Percentiles rank a stretch among this genome's conserved stretches.
Conservation (phyloP, 805 yeast species). For the Hanseniaspora occidentalis region DNA sequence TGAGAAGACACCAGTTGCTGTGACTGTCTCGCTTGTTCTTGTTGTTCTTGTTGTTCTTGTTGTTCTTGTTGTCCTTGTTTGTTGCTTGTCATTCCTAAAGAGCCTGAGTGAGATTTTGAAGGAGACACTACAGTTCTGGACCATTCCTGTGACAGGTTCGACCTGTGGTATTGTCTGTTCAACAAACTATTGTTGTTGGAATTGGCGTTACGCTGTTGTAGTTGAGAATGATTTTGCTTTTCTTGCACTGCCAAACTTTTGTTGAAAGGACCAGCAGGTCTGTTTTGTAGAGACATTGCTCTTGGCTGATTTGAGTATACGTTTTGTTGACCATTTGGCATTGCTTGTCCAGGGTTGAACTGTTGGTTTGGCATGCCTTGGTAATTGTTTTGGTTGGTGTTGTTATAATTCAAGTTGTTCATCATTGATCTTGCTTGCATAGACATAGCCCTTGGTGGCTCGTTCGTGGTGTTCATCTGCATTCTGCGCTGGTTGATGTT, state of each 20-base stretch:
- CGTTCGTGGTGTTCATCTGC: constrained; percentile 6
- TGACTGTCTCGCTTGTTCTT: no score
- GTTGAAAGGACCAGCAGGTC: not conserved
- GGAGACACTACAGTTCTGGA: no score
- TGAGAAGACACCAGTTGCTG: not conserved
- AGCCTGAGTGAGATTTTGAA: no score
- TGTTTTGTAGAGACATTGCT: constrained; percentile 21
- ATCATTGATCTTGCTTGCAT: constrained; percentile 4
- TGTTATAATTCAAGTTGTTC: constrained; percentile 3
- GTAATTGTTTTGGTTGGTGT: constrained; percentile 6
- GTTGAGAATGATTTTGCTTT: not conserved
- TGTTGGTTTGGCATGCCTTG: no score
- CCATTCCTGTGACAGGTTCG: constrained; percentile 2
- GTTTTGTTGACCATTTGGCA: no score
- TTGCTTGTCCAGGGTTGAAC: no score
- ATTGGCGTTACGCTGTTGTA: constrained; percentile 4
- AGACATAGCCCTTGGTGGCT: constrained; percentile 23
- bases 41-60: constrained; percentile 1
- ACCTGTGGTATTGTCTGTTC: no score
- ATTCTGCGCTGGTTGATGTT: constrained; percentile 2
- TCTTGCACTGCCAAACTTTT: not conserved
- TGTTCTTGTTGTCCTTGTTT: constrained; percentile 5
- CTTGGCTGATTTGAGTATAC: constrained; percentile 19
- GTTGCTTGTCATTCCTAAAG: no score
- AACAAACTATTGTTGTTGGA: no score